A percentile compares a stretch with the other conserved stretches of the same genome.
Evolutionary conservation across 2,329 filamentous ascomycete species (phyloP).

Genomic region (Verticillium nonalfalfae): DNA sequence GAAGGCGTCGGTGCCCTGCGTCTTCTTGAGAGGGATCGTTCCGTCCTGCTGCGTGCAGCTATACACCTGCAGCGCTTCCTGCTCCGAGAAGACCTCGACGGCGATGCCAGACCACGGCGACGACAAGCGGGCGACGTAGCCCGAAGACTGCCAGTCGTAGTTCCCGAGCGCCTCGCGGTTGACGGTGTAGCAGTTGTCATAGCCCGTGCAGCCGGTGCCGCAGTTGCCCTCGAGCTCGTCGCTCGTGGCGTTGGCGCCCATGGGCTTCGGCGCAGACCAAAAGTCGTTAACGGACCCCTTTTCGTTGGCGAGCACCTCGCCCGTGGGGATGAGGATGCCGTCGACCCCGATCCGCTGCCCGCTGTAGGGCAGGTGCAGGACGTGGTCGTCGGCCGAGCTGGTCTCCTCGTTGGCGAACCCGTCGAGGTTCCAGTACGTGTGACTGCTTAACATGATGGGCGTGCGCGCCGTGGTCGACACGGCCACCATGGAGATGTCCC

Average conservation of each 20-base stretch:
- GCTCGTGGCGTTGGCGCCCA: constrained; percentile 63
- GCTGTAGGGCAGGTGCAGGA: constrained; percentile 65
- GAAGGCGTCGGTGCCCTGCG: constrained; percentile 55
- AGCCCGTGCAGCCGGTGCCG: constrained; percentile 75
- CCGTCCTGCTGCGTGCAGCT: constrained; percentile 74
- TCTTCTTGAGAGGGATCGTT: constrained; percentile 59
- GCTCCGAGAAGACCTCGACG: constrained; percentile 75
- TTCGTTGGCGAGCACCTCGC: constrained; percentile 65
- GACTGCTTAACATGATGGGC: constrained; percentile 71
- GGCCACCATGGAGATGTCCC: constrained; percentile 69
- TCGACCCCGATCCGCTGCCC: constrained; percentile 64
- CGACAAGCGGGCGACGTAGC: constrained; percentile 60
- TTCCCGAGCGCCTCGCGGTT: constrained; percentile 51
- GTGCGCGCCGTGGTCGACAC: constrained; percentile 67
- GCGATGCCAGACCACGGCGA: constrained; percentile 77
- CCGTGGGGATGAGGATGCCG: constrained; percentile 67
- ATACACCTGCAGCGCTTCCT: constrained; percentile 86
- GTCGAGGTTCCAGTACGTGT: constrained; percentile 80
- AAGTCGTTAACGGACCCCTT: constrained; percentile 69
- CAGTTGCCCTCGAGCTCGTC: constrained; percentile 66
- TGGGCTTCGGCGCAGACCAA: constrained; percentile 74
- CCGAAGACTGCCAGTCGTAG: constrained; percentile 57
- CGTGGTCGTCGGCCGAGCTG: constrained; percentile 60
- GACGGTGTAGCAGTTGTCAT: constrained; percentile 67
- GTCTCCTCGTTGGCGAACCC: constrained; percentile 71